phyloP scores from a whole-genome alignment of 139 green algal species.

The Closterium sp. region DNA sequence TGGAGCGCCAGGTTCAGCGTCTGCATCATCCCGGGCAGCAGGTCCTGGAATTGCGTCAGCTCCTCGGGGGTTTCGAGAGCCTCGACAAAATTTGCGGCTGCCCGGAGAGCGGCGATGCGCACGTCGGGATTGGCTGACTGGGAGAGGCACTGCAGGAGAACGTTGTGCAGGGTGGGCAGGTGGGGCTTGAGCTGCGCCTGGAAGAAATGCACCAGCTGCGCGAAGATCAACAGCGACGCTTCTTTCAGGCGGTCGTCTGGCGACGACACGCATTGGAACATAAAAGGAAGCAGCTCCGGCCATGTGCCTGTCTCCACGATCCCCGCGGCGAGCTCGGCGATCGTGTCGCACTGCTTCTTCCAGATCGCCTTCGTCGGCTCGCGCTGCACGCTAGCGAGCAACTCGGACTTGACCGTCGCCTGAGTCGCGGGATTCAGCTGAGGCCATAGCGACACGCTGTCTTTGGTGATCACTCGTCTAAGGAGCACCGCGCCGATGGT shows the following conservation, averaged over 20 bases:
- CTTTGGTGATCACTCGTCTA: constrained; percentile 65
- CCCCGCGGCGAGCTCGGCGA: constrained; percentile 77
- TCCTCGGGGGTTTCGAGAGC: constrained; percentile 68
- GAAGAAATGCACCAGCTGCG: constrained; percentile 73
- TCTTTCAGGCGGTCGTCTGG: constrained; percentile 47
- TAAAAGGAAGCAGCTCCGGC: constrained; percentile 90
- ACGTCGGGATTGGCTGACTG: constrained; percentile 55
- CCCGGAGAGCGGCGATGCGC: constrained; percentile 70
- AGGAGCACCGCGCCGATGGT: constrained; percentile 61
- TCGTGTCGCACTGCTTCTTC: constrained; percentile 78
- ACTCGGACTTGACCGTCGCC: constrained; percentile 52
- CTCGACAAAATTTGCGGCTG: constrained; percentile 71
- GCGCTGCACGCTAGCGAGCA: constrained; percentile 63
- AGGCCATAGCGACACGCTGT: constrained; percentile 74
- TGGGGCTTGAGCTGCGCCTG: constrained; percentile 62
- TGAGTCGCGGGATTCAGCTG: constrained; percentile 41
- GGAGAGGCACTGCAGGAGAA: constrained; percentile 48
- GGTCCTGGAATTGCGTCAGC: constrained; percentile 70
- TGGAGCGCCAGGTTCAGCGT: constrained; percentile 68
- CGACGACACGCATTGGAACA: constrained; percentile 77
- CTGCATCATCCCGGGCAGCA: constrained; percentile 80
- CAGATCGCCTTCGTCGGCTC: constrained; percentile 52
- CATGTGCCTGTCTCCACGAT: constrained; percentile 61
- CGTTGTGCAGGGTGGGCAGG: constrained; percentile 53
- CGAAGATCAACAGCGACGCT: constrained; percentile 59